Evolutionary conservation across 148 eudicot species (phyloP).

Genomic region (Camellia lanceoleosa): DNA sequence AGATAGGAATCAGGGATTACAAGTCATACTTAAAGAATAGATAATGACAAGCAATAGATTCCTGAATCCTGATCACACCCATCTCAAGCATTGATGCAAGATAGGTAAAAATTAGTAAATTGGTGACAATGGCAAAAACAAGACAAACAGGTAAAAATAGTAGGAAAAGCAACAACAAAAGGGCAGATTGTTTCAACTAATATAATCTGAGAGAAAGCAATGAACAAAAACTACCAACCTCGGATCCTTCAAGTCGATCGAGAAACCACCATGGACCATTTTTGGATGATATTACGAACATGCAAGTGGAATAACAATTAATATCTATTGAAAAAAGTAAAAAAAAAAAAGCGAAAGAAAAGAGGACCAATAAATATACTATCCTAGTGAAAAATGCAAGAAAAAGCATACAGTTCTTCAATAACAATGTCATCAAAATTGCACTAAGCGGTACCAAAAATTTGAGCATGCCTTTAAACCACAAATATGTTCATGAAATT

Average conservation of each 20-base stretch:
- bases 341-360: neutral
- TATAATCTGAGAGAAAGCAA: neutral
- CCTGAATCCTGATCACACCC: neutral
- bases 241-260: constrained; percentile 37
- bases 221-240: constrained; percentile 25
- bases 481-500: too few species aligned
- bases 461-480: neutral
- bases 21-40: neutral
- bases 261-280: constrained; percentile 91
- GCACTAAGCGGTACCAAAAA: neutral
- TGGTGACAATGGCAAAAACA: too few species aligned
- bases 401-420: neutral
- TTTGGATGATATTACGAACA: constrained; percentile 48
- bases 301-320: neutral
- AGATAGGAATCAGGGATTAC: neutral
- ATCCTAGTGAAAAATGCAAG: neutral
- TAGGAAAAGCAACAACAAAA: too few species aligned
- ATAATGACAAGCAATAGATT: neutral
- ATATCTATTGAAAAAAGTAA: too few species aligned
- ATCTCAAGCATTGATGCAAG: constrained; percentile 10
- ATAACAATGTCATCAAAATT: neutral
- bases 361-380: neutral
- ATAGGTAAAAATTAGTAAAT: neutral
- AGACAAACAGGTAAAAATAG: too few species aligned
- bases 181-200: neutral